Percentiles rank a stretch among this genome's conserved stretches.
Conservation (phyloP, 257 asterid species). For the Linaria vulgaris region DNA sequence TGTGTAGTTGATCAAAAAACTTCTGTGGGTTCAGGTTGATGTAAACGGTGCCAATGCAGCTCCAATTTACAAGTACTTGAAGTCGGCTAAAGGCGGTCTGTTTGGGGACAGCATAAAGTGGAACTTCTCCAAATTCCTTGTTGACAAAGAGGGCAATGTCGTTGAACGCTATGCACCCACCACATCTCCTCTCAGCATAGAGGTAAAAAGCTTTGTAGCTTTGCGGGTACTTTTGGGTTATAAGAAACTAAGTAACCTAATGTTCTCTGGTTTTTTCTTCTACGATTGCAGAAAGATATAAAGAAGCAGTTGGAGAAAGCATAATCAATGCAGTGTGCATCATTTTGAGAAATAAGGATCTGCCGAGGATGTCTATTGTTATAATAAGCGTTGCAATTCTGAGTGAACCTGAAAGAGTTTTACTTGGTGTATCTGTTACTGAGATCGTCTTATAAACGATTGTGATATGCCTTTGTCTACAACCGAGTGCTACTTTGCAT, state of each 20-base stretch:
- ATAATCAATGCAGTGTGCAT: conserved; percentile 13
- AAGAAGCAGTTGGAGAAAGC: conserved; percentile 68
- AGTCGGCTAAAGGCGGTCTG: conserved; percentile 84
- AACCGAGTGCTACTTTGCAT: too few relatives aligned
- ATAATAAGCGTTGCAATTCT: too few relatives aligned
- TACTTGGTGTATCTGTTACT: too few relatives aligned
- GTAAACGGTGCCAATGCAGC: conserved; percentile 78
- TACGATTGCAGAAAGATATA: conserved; percentile 65
- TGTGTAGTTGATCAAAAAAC: neutral
- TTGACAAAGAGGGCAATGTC: conserved; percentile 76
- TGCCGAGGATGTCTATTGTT: too few relatives aligned
- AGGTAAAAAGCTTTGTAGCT: conserved; percentile 44
- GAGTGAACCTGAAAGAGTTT: too few relatives aligned
- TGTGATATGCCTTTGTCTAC: too few relatives aligned
- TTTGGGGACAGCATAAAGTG: conserved; percentile 79
- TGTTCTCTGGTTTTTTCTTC: neutral
- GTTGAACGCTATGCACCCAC: conserved; percentile 93
- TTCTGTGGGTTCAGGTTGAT: conserved; percentile 53
- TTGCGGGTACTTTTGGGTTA: neutral
- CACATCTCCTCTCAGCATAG: conserved; percentile 83
- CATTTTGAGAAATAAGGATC: too few relatives aligned
- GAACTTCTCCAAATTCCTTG: conserved; percentile 89
- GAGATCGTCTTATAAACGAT: too few relatives aligned
- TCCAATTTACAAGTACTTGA: conserved; percentile 73
- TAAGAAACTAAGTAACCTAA: neutral